Base-by-base conservation (phyloP, 352 stramenopile species). In the Elongisporangium senticosum region DNA sequence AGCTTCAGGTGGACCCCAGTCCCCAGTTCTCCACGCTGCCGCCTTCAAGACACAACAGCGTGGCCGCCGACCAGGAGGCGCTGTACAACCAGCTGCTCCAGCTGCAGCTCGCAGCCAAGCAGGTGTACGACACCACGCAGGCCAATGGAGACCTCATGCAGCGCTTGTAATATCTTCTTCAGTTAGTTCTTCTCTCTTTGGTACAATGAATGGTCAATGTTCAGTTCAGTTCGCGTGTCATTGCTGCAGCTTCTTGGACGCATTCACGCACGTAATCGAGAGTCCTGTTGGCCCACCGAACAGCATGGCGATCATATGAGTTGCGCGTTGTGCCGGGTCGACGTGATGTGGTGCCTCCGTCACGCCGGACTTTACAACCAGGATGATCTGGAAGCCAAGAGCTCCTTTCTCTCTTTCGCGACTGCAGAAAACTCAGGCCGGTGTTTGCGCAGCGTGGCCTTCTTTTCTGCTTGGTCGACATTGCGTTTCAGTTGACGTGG, bases 21-120 rank as follows among this genome's bases (percentile, higher is more conserved):
- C 33, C 33, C 0, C 33, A 43, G 33, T 17, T 43, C 61, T 22
- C 20, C 51, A 62, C 15, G 21, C 22, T 37, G 53, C 23, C 17
- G 40, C 55, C 39, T 48, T 13, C 43, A 17, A 26, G 8, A 22
- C 51, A 17, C 33, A 43, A 43, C 33, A 43, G 33, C 33, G 13
- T 17, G 13, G 33, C 33, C 7, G 8, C 33, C 33, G 33, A 43
- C 37, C 19, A 58, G 37, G 50, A 50, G 7, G 21, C 37, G 20
- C 53, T 58, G n/a, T 58, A 58, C 40, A 39, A 51, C 37, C 53
- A 43, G 13, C 49, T 58, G 53, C 53, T 58, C 53, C 37, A 58
- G 19, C 49, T 58, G 37, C 53, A 58, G 53, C 49, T 51, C 37
- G 50, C 53, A 11, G 53, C 53, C 13, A 39, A 58, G 53, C 53